Percentiles rank a stretch among this genome's conserved stretches.
These are phyloP conservation scores for Yamadazyma epiphylla DNA, from an alignment of 1,139 yeast species.

Conservation along the genomic window DNA sequence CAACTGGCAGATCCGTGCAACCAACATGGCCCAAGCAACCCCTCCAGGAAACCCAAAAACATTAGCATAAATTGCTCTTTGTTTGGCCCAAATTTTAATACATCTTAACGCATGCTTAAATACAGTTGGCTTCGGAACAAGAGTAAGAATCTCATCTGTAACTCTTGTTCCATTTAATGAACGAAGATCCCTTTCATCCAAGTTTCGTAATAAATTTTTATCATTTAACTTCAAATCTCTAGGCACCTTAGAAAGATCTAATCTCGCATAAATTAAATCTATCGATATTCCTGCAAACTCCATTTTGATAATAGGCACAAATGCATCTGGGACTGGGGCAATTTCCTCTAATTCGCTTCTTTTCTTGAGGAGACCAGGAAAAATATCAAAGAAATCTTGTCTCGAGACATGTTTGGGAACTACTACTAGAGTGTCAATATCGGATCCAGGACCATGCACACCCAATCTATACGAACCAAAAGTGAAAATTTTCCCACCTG, in stretches of 20 bases:
- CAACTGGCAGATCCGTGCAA: constrained; percentile 91
- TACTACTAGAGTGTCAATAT: constrained; percentile 92
- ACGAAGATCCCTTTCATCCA: constrained; percentile 87
- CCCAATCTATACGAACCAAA: constrained; percentile 94
- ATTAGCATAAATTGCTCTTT: constrained; percentile 89
- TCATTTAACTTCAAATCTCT: constrained; percentile 69
- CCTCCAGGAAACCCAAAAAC: constrained; percentile 99
- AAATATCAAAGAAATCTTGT: constrained; percentile 81
- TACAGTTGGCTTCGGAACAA: constrained; percentile 91
- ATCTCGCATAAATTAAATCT: constrained; percentile 79
- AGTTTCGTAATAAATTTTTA: constrained; percentile 75
- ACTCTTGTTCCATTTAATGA: constrained; percentile 95
- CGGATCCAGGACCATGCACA: constrained; percentile 97
- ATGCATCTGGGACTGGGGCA: constrained; percentile 93
- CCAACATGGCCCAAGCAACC: constrained; percentile 99
- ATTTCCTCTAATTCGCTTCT: constrained; percentile 86
- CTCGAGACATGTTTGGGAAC: constrained; percentile 95
- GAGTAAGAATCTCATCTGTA: constrained; percentile 83
- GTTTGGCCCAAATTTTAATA: constrained; percentile 94
- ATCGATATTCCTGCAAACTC: constrained; percentile 86
- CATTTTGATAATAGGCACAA: constrained; percentile 89
- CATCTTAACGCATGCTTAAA: constrained; percentile 92
- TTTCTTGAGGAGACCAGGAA: constrained; percentile 59
- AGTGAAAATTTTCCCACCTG: constrained; percentile 95
- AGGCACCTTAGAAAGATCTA: constrained; percentile 83